These are phyloP conservation scores for Starmerella khaoyaiensis DNA, from an alignment of 805 yeast species.

Conservation along the genomic window DNA sequence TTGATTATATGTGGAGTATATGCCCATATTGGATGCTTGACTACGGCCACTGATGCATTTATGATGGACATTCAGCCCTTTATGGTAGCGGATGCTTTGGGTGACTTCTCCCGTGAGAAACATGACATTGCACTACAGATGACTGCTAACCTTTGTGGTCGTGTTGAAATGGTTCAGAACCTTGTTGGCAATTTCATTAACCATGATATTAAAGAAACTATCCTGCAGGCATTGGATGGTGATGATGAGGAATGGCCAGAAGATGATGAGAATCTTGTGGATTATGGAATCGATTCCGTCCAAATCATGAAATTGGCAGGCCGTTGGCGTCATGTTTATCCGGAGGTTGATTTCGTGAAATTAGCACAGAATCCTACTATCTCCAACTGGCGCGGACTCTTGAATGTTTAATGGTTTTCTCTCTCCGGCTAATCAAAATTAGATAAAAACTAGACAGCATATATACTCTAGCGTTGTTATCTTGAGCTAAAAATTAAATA, in stretches of 20 bases:
- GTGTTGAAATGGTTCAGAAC: constrained; percentile 1
- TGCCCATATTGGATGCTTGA: constrained; percentile 17
- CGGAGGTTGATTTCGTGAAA: constrained; percentile 11
- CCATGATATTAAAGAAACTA: constrained; percentile 3
- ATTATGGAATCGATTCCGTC: constrained; percentile 14
- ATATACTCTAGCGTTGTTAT: no score
- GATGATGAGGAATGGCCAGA: constrained; percentile 18
- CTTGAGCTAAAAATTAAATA: no score
- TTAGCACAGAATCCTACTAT: constrained; percentile 13
- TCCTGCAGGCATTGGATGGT: constrained; percentile 3
- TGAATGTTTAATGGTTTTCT: constrained; percentile 1
- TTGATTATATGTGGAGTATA: constrained; percentile 15
- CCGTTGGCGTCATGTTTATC: constrained; percentile 13
- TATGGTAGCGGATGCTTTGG: constrained; percentile 13
- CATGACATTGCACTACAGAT: constrained; percentile 9
- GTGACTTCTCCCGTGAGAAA: constrained; percentile 10
- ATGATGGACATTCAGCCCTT: constrained; percentile 16
- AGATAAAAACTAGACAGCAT: neutral
- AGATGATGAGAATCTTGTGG: constrained; percentile 13
- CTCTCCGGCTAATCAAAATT: neutral
- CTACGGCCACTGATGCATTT: constrained; percentile 15
- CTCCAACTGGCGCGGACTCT: constrained; percentile 7
- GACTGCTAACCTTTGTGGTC: constrained; percentile 6
- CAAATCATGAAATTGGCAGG: constrained; percentile 15
- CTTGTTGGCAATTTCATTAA: constrained; percentile 1